phyloP scores from a whole-genome alignment of 495 filamentous ascomycete species.

The Tuber magnatum region DNA sequence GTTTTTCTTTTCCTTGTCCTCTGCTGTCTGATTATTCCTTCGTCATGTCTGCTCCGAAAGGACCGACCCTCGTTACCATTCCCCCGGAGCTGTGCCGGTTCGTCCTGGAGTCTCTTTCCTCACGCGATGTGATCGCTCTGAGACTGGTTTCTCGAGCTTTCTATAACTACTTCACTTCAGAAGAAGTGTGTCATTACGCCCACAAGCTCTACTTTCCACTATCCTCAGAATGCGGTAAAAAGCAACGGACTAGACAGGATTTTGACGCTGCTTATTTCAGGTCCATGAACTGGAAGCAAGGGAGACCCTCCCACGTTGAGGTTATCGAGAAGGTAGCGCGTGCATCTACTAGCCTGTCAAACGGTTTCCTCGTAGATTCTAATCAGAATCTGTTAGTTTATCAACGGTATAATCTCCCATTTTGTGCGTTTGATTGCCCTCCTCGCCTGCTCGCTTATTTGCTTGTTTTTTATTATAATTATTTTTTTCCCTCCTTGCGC shows the following conservation, averaged over 20 bases:
- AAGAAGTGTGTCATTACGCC: constrained; percentile 34
- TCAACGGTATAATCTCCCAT: constrained; percentile 27
- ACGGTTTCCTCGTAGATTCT: constrained; percentile 35
- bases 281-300: constrained; percentile 33
- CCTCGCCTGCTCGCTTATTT: constrained; percentile 4
- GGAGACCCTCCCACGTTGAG: constrained; percentile 32
- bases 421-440: constrained; percentile 1
- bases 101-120: constrained; percentile 26
- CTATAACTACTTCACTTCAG: constrained; percentile 32
- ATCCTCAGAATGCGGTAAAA: constrained; percentile 23
- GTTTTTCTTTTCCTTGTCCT: neutral
- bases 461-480: neutral
- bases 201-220: constrained; percentile 34
- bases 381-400: constrained; percentile 30
- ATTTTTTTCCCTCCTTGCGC: constrained; percentile 12
- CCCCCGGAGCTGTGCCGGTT: constrained; percentile 31
- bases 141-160: constrained; percentile 26
- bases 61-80: constrained; percentile 15
- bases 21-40: neutral
- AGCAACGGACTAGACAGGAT: constrained; percentile 24
- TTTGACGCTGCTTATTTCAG: constrained; percentile 31
- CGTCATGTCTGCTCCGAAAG: neutral
- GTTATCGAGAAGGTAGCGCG: constrained; percentile 33
- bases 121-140: constrained; percentile 24
- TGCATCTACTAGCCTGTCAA: constrained; percentile 32